Percentiles rank a stretch among this genome's conserved stretches.
Evolutionary conservation across 2,329 filamentous ascomycete genomes (phyloP).

Genomic region (Clarireedia hainanense): DNA sequence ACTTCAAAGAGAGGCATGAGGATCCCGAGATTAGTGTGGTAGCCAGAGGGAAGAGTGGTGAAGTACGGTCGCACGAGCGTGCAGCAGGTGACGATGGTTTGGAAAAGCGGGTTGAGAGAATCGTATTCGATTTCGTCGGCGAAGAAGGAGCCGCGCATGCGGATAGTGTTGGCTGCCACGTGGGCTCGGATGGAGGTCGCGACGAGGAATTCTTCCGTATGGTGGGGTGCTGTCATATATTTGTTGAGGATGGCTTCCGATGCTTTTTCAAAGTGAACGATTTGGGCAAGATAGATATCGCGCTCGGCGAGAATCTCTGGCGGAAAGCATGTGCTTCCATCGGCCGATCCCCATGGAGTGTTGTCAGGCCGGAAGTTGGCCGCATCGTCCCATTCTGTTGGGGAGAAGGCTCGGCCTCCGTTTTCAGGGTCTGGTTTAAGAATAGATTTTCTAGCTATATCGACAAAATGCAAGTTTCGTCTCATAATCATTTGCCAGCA

Average conservation of each 20-base stretch:
- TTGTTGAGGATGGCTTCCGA: background rate
- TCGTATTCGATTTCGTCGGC: slow-evolving; percentile 10
- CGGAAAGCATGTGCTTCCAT: background rate
- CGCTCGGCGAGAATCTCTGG: slow-evolving; percentile 5
- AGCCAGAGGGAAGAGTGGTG: background rate
- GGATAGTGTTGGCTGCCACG: slow-evolving; percentile 4
- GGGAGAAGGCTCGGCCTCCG: background rate
- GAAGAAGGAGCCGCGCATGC: slow-evolving; percentile 2
- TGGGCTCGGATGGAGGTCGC: slow-evolving; percentile 9
- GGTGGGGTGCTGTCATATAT: background rate
- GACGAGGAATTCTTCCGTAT: slow-evolving; percentile 5
- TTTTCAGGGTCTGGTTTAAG: background rate
- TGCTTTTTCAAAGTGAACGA: slow-evolving; percentile 6
- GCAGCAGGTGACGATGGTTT: slow-evolving; percentile 2
- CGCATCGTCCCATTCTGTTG: background rate
- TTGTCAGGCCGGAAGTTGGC: background rate
- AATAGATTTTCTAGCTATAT: background rate
- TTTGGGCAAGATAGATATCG: slow-evolving; percentile 2
- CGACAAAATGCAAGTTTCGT: slow-evolving; percentile 10
- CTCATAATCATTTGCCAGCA: slow-evolving; percentile 11
- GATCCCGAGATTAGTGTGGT: slow-evolving; percentile 13
- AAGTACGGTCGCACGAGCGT: slow-evolving; percentile 4
- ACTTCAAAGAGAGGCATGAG: slow-evolving; percentile 11
- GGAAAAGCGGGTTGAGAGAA: slow-evolving; percentile 7
- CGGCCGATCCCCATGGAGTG: background rate